Base-by-base conservation (phyloP, 345 rosid species). In the Eucalyptus fibrosa region DNA sequence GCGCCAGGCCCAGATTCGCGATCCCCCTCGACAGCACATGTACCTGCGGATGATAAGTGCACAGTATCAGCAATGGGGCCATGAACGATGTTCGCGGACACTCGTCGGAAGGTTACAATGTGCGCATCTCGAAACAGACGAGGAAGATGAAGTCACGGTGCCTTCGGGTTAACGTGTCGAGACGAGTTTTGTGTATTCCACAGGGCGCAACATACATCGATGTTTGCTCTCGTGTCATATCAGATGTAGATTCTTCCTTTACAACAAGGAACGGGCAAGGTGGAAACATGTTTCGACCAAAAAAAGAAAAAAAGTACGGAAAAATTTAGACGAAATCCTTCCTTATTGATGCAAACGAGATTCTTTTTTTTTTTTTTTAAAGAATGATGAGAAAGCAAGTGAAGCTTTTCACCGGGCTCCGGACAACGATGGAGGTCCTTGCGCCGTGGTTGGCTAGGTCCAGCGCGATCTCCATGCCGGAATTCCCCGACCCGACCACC, bases 401-500 rank as follows among this genome's bases (percentile, higher is more conserved):
- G 47, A 23, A 40, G 15, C 47, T 37, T 37, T 32, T 90, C 94
- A 97, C 98, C 93, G 97, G 96, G 91, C 97, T 95, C 8, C 96
- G 95, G 28, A 94, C 89, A 23, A 93, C 94, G 44, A 96, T 89
- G 50, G 96, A 91, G 30, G 96, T 93, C 50, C 90, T 91, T 56
- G 94, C 97, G 28, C 94, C 96, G 45, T 92, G 91, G 89, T 96
- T 91, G 15, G 93, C 92, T 7, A 97, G 93, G 90, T 97, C 98
- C 5, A 93, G 92, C 8, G 96, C 94, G 86, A 97, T 95, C 88
- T 97, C 99, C 99, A 95, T 95, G 50, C 98, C 98, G 12, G 99
- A 97, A 88, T 96, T 96, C 13, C 99, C 99, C 28, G 95, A 93
- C 28, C 99, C 99, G 59, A 97, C 97, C 50, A 96, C 97, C 92